Conservation (phyloP, 805 yeast species). For the Nakazawaea peltata region DNA sequence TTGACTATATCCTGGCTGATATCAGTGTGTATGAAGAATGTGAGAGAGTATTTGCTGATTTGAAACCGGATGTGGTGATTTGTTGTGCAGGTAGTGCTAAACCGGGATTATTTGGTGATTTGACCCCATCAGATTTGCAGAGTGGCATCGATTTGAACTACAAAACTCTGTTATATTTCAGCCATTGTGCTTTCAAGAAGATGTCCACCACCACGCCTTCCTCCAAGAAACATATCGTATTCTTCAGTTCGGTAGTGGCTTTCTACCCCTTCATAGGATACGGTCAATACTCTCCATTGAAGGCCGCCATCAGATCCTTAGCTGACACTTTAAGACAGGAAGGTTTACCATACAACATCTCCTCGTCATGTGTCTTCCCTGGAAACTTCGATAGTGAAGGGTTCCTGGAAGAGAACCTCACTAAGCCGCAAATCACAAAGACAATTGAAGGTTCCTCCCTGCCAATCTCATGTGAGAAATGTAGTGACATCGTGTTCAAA, state of each 20-base stretch:
- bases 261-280: constrained; percentile 89
- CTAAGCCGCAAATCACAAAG: constrained; percentile 81
- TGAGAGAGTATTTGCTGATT: constrained; percentile 30
- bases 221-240: constrained; percentile 35
- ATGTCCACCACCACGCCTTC: constrained; percentile 14
- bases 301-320: constrained; percentile 72
- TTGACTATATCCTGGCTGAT: constrained; percentile 53
- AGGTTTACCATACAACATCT: constrained; percentile 52
- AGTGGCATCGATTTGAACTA: constrained; percentile 65
- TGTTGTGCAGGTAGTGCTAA: constrained; percentile 85
- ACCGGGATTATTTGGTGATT: constrained; percentile 71
- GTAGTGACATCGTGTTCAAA: constrained; percentile 53
- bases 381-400: constrained; percentile 93
- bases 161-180: constrained; percentile 58
- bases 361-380: constrained; percentile 72
- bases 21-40: constrained; percentile 48
- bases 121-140: constrained; percentile 48
- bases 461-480: constrained; percentile 59
- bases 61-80: constrained; percentile 63
- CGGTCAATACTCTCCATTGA: constrained; percentile 82
- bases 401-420: constrained; percentile 64
- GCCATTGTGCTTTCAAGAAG: constrained; percentile 54
- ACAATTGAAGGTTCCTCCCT: constrained; percentile 78
- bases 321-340: constrained; percentile 81
- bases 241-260: constrained; percentile 71